These are phyloP conservation scores for Rhododendron molle DNA, from an alignment of 148 eudicot species.

Conservation along the genomic window DNA sequence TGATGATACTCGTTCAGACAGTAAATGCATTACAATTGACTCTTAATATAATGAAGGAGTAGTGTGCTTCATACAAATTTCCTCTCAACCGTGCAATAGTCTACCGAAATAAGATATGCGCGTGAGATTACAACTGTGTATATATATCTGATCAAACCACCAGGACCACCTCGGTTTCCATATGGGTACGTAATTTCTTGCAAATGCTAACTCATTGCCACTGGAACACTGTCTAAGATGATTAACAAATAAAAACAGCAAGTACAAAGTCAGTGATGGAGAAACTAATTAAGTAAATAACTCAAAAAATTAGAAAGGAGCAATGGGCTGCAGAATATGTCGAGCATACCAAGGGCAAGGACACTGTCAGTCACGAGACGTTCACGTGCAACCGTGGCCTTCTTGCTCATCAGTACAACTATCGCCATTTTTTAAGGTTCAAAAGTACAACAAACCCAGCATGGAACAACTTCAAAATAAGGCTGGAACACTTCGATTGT, in stretches of 20 bases:
- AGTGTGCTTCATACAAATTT: not conserved
- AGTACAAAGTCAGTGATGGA: slow-evolving; percentile 1
- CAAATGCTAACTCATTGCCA: not conserved
- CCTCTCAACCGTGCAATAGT: not conserved
- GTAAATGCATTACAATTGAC: not conserved
- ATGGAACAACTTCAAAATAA: not conserved
- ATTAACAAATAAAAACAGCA: slow-evolving; percentile 12
- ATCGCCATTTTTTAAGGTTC: not conserved
- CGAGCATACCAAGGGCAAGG: slow-evolving; percentile 14
- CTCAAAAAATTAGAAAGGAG: slow-evolving; percentile 15
- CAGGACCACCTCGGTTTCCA: not conserved
- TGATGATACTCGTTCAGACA: not conserved
- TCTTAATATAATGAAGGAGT: not conserved
- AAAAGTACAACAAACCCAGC: not conserved
- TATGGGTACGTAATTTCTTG: not conserved
- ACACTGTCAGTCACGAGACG: slow-evolving; percentile 39
- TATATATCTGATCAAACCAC: not conserved
- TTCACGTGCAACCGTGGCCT: slow-evolving; percentile 47
- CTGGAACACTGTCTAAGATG: not conserved
- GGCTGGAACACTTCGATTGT: not conserved
- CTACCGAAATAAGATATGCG: not conserved
- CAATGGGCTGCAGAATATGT: slow-evolving; percentile 4
- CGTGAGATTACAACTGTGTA: slow-evolving; percentile 14
- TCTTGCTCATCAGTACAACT: slow-evolving; percentile 11
- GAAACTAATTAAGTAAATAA: not conserved